Evolutionary conservation across 1,139 yeast species (phyloP), one percentile per base, ranked within the genome.

Genomic region (Blastobotrys petasosporus): DNA sequence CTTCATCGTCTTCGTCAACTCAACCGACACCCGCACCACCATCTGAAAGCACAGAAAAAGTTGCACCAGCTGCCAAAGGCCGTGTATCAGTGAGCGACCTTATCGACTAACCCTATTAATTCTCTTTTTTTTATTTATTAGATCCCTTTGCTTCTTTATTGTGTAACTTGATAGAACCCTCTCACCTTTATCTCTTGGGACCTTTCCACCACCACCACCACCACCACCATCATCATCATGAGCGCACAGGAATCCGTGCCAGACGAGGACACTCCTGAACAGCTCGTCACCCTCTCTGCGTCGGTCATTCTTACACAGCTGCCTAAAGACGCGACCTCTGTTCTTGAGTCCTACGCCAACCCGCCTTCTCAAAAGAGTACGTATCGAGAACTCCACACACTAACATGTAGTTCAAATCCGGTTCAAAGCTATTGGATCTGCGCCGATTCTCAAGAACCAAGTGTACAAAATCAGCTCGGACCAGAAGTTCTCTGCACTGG

Each of bases 341-440:
- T 56, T 15, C 51, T 63, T 34, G 59, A 56, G 7, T 45, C 51
- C 35, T 62, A 62, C 41, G 49, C 61, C 8, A 51, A 42, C n/a
- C 52, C 51, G n/a, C 52, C 55, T 11, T 32, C 49, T 2, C 52
- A 48, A 10, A 59, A 58, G 39, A 50, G 51, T 47, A 42, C 32
- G 51, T 38, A 11, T 7, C 12, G 15, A 4, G 8, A 38, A 15
- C 32, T 5, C 10, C 20, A n/a, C 12, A 8, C 16, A 17, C 32
- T n/a, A 30, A 17, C 29, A 34, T 5, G 10, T 29, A 47, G 56
- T 56, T 8, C 48, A 54, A 11, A 49, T 58, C 3, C 51, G 59
- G 20, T 62, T 69, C 49, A 58, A 65, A 29, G 64, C 74, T 6
- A 67, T 69, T 41, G 74, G 74, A 1, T 63, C 70, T 2, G 63